A percentile compares a stretch with the other conserved stretches of the same genome.
Evolutionary conservation across 164 flowering plant species (phyloP).

Genomic region (Paratinospora sagittata): DNA sequence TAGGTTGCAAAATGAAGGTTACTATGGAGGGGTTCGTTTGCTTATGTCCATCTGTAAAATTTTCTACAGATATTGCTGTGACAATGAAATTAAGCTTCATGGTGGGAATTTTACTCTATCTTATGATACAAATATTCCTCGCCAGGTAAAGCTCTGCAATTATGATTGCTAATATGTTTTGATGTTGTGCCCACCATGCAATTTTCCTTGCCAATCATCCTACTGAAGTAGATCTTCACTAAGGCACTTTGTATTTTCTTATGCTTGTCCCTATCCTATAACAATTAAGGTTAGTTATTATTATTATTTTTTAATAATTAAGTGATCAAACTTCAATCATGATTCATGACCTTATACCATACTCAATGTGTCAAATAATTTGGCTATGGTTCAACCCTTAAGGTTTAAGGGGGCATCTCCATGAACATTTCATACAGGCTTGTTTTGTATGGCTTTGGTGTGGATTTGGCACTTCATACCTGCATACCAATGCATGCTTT

Average conservation of each 20-base stretch:
- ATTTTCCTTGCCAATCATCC: not conserved
- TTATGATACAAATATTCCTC: conserved; percentile 92
- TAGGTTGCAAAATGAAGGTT: conserved; percentile 77
- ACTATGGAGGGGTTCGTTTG: conserved; percentile 91
- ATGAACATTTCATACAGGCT: not conserved
- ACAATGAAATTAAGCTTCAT: conserved; percentile 50
- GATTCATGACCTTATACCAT: not conserved
- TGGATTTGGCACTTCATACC: not conserved
- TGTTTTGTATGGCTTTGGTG: not conserved
- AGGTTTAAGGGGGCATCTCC: not conserved
- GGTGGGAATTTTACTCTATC: conserved; percentile 69
- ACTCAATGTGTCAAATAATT: no score
- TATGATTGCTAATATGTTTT: not conserved
- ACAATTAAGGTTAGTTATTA: not conserved
- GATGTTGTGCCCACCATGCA: not conserved
- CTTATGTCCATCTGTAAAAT: conserved; percentile 88
- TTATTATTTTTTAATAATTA: not conserved
- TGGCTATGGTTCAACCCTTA: no score
- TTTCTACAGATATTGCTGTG: conserved; percentile 59
- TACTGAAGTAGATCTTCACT: not conserved
- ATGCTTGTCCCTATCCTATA: not conserved
- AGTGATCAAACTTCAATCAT: not conserved
- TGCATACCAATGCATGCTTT: not conserved
- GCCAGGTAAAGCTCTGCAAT: conserved; percentile 54
- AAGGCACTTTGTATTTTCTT: not conserved